These are phyloP conservation scores for Yamagishiella unicocca DNA, from an alignment of 139 green algal species.

Conservation along the genomic window DNA sequence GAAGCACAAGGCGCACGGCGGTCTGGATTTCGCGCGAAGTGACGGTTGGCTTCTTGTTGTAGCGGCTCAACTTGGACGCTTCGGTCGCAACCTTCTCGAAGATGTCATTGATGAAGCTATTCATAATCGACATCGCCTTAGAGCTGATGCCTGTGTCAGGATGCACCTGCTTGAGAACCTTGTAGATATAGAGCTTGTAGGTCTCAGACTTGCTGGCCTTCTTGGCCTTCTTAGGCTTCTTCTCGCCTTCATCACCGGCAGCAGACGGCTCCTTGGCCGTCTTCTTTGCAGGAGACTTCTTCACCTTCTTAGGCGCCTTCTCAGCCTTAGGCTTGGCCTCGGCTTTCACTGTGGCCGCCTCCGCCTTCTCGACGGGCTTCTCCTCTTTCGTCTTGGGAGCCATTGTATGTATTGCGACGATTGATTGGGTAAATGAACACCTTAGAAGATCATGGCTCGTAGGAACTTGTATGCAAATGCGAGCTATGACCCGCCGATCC, in stretches of 20 bases:
- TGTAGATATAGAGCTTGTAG: constrained; percentile 60
- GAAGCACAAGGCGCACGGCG: constrained; percentile 87
- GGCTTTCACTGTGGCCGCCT: neutral
- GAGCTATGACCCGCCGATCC: no score
- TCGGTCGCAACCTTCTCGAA: constrained; percentile 92
- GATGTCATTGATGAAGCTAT: constrained; percentile 94
- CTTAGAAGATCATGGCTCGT: no score
- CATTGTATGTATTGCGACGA: no score
- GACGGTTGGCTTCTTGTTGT: constrained; percentile 63
- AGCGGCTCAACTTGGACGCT: constrained; percentile 71
- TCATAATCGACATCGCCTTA: constrained; percentile 96
- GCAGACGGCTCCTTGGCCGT: neutral
- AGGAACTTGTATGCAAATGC: no score
- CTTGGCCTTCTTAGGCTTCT: no score
- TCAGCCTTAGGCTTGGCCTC: neutral
- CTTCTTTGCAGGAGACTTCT: neutral
- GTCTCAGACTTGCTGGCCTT: constrained; percentile 17
- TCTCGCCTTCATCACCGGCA: neutral
- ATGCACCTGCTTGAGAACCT: constrained; percentile 92
- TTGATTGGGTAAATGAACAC: no score
- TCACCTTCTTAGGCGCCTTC: neutral
- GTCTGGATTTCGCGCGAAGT: constrained; percentile 82
- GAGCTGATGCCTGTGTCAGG: constrained; percentile 94
- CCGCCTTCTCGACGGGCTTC: neutral
- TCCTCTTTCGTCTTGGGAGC: neutral